phyloP scores from a whole-genome alignment of 192 early-diverging fungal genomes.

The Endogone sp. region DNA sequence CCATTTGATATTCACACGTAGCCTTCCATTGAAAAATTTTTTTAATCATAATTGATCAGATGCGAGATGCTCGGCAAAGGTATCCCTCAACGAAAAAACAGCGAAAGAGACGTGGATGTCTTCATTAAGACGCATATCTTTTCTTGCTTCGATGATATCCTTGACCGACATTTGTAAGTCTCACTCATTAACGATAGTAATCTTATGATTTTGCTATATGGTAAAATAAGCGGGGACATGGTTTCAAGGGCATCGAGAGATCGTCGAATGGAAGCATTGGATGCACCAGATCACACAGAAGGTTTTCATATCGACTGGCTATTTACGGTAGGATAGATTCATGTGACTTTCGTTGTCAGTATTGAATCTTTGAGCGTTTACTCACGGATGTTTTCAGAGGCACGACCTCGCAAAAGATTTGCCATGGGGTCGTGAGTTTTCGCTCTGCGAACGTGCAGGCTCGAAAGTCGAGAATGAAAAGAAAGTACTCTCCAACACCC shows the following conservation, averaged over 20 bases:
- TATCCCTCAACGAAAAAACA: slow-evolving; percentile 11
- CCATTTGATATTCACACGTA: no score
- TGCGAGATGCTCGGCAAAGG: neutral
- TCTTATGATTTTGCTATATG: slow-evolving; percentile 13
- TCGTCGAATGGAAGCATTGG: neutral
- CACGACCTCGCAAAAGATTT: no score
- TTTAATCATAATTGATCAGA: no score
- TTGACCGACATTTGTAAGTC: slow-evolving; percentile 10
- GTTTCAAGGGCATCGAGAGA: slow-evolving; percentile 9
- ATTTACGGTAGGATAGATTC: slow-evolving; percentile 4
- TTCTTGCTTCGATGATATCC: slow-evolving; percentile 16
- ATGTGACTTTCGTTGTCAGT: no score
- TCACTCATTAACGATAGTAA: slow-evolving; percentile 9
- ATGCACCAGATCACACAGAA: slow-evolving; percentile 5
- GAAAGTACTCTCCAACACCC: no score
- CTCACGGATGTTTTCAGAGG: no score
- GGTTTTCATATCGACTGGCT: slow-evolving; percentile 17
- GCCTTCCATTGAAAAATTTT: no score
- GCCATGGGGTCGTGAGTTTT: no score
- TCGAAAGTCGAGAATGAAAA: no score
- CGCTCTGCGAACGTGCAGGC: no score
- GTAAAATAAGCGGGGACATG: slow-evolving; percentile 16
- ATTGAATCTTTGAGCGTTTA: no score
- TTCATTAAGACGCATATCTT: slow-evolving; percentile 14
- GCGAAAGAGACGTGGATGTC: slow-evolving; percentile 6